These are phyloP conservation scores for Synchytrium microbalum DNA, from an alignment of 371 early-diverging fungal species.

Conservation along the genomic window DNA sequence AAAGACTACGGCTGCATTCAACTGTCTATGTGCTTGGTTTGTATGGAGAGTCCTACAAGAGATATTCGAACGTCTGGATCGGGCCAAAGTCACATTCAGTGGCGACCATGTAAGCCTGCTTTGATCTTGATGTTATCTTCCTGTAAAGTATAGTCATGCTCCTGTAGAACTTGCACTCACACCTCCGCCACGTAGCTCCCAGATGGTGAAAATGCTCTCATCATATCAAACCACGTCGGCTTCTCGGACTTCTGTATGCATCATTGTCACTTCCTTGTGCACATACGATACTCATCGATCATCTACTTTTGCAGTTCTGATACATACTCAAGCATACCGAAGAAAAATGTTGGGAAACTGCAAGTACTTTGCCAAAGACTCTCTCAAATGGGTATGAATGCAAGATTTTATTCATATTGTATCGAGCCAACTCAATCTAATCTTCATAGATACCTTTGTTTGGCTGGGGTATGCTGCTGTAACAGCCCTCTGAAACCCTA, in stretches of 20 bases:
- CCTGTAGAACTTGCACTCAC: neutral
- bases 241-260: constrained; percentile 12
- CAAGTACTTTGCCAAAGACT: constrained; percentile 68
- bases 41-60: neutral
- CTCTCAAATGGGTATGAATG: constrained; percentile 17
- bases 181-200: neutral
- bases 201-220: constrained; percentile 11
- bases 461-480: constrained; percentile 2
- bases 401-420: constrained; percentile 50
- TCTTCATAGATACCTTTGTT: neutral
- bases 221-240: constrained; percentile 9
- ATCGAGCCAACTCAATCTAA: constrained; percentile 5
- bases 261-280: neutral
- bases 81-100: constrained; percentile 3
- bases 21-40: neutral
- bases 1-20: neutral
- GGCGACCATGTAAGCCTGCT: neutral
- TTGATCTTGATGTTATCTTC: neutral
- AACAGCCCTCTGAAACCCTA: neutral
- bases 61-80: neutral
- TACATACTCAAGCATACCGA: constrained; percentile 11
- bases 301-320: constrained; percentile 7
- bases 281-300: neutral
- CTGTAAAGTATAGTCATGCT: neutral
- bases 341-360: constrained; percentile 3